These are phyloP conservation scores for Ceratocystis diversiconidia DNA, from an alignment of 2,329 filamentous ascomycete genomes.

Conservation along the genomic window DNA sequence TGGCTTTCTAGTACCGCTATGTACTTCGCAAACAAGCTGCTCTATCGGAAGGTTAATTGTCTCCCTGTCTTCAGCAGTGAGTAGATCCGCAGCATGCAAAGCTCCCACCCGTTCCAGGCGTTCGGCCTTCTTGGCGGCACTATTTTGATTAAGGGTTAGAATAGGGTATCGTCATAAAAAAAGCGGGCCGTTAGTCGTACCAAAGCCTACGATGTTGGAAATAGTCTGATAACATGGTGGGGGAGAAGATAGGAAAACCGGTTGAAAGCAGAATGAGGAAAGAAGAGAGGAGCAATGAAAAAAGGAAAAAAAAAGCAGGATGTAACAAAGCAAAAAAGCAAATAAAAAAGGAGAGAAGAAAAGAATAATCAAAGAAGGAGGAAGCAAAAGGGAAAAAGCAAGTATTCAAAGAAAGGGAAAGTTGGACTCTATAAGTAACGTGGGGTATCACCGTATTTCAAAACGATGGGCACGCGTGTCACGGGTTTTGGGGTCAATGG, in stretches of 20 bases:
- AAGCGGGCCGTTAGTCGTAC: constrained; percentile 19
- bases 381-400: neutral
- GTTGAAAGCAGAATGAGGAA: neutral
- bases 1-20: constrained; percentile 50
- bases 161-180: neutral
- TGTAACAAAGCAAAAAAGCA: neutral
- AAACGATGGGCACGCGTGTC: neutral
- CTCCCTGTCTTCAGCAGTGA: constrained; percentile 49
- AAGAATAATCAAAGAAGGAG: neutral
- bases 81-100: constrained; percentile 44
- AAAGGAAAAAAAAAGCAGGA: neutral
- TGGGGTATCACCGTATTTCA: neutral
- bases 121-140: constrained; percentile 57
- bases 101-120: constrained; percentile 53
- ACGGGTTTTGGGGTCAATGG: neutral
- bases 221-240: constrained; percentile 15
- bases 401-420: neutral
- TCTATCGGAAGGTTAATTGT: constrained; percentile 63
- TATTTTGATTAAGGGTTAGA: neutral
- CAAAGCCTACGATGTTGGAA: constrained; percentile 24
- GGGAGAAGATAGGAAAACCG: neutral
- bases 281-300: neutral
- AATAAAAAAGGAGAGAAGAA: neutral
- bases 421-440: neutral
- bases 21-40: constrained; percentile 63